Percentiles rank a stretch among this genome's conserved stretches.
phyloP scores from a whole-genome alignment of 2,329 filamentous ascomycete genomes.

The Penicillium janthinellum region DNA sequence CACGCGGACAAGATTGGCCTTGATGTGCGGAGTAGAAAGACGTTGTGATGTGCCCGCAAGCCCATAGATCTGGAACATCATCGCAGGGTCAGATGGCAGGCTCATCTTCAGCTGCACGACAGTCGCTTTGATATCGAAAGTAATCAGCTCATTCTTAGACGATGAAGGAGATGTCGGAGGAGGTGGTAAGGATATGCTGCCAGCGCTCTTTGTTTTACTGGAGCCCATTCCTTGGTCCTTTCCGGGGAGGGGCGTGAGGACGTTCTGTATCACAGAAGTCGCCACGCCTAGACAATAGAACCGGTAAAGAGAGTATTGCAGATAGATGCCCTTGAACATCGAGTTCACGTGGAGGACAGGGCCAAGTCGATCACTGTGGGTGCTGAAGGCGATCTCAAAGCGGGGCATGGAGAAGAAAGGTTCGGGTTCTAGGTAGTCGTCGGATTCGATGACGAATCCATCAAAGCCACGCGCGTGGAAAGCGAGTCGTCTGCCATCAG shows the following conservation, averaged over 20 bases:
- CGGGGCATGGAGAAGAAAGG: slow-evolving; percentile 83
- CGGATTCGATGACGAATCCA: slow-evolving; percentile 84
- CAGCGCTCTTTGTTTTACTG: slow-evolving; percentile 19
- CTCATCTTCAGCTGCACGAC: slow-evolving; percentile 86
- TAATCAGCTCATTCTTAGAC: slow-evolving; percentile 65
- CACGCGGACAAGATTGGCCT: slow-evolving; percentile 75
- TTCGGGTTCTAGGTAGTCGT: slow-evolving; percentile 80
- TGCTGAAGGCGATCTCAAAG: slow-evolving; percentile 84
- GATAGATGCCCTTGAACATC: slow-evolving; percentile 72
- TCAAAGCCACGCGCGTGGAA: slow-evolving; percentile 83
- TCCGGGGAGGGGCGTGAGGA: slow-evolving; percentile 53
- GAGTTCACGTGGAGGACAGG: slow-evolving; percentile 86
- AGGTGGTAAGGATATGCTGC: slow-evolving; percentile 28
- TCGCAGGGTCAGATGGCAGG: slow-evolving; percentile 83
- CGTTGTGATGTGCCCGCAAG: slow-evolving; percentile 82
- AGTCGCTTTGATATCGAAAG: slow-evolving; percentile 77
- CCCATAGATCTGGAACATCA: slow-evolving; percentile 87
- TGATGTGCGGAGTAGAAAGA: slow-evolving; percentile 81
- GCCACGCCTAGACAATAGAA: slow-evolving; percentile 90
- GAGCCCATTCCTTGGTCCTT: slow-evolving; percentile 13
- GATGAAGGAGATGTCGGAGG: slow-evolving; percentile 28
- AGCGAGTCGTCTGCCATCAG: slow-evolving; percentile 79
- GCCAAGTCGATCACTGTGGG: slow-evolving; percentile 81
- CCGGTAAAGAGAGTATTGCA: slow-evolving; percentile 91
- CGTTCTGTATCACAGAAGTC: slow-evolving; percentile 69